Base-by-base conservation (phyloP, 305 asterid genomes). In the Nicotiana rustica region DNA sequence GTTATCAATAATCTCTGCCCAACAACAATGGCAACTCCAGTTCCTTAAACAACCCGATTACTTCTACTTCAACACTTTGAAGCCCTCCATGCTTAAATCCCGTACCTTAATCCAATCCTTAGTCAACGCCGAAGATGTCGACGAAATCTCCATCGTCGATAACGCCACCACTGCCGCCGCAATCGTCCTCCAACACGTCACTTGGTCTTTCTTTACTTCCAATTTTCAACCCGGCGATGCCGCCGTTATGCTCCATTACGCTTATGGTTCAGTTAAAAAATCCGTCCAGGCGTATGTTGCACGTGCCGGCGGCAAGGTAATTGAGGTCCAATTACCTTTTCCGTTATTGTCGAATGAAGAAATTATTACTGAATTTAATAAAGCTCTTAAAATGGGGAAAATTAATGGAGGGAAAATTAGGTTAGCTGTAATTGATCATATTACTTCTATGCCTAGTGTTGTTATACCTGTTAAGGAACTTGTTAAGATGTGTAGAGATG, bases 141-240 rank as follows among this genome's bases (percentile, higher is more conserved):
- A 93, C 35, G 97, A 95, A 41, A 89, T 95, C 88, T 92, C 97
- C 81, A 77, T 92, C 87, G 95, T 95, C 13, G 98, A 95, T 66
- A 93, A 91, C 90, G 97, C 96, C 89, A 95, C 97, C 83, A 95
- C 97, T 18, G 97, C 97, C 81, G 97, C 97, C 9, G 98, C 98
- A 19, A 82, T 95, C 21, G 88, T 91, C 75, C 94, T 95, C 85
- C 97, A 91, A 89, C 92, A 93, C 84, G 73, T 87, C 70, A 88
- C 96, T 10, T 87, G 97, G 94, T 85, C 93, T 4, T 93, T 93
- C 87, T 88, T 88, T 73, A 65, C 90, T 60, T 64, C 89, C 66
- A 49, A 18, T 52, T 93, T 90, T 70, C 86, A 60, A 21, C 83
- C 88, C 36, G 97, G 97, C 0, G 98, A 95, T 29, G 90, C 90